Evolutionary conservation across 148 eudicot species (phyloP).

Genomic region (Camellia japonica): DNA sequence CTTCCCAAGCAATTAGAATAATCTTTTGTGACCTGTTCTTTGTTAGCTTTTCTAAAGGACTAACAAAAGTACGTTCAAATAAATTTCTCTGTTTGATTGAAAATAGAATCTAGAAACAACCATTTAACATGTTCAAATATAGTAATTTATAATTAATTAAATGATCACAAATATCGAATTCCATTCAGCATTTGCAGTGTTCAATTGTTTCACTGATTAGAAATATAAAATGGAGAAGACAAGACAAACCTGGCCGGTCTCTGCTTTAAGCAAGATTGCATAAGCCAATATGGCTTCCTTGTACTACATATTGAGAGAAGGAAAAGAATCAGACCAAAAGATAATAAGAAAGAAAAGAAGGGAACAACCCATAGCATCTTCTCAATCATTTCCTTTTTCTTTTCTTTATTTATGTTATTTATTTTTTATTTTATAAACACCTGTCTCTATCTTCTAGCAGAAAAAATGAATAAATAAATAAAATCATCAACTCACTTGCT

Average conservation of each 20-base stretch:
- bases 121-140: not conserved
- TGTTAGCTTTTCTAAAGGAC: not conserved
- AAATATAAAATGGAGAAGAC: not conserved
- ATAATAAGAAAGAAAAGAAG: not conserved
- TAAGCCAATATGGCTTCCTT: conserved; percentile 93
- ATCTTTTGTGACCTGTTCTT: not conserved
- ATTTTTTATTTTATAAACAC: not conserved
- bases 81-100: not conserved
- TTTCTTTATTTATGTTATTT: no score
- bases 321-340: not conserved
- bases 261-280: conserved; percentile 65
- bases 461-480: not conserved
- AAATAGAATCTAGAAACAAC: not conserved
- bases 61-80: no score
- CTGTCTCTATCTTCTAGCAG: not conserved
- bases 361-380: not conserved
- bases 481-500: conserved; percentile 61
- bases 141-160: not conserved
- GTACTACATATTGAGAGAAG: conserved; percentile 46
- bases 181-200: not conserved
- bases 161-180: not conserved
- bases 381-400: not conserved
- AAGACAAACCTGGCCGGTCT: conserved; percentile 53
- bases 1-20: not conserved
- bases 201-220: not conserved